Base-by-base conservation (phyloP, 306 rosid species). In the Ceratonia siliqua region DNA sequence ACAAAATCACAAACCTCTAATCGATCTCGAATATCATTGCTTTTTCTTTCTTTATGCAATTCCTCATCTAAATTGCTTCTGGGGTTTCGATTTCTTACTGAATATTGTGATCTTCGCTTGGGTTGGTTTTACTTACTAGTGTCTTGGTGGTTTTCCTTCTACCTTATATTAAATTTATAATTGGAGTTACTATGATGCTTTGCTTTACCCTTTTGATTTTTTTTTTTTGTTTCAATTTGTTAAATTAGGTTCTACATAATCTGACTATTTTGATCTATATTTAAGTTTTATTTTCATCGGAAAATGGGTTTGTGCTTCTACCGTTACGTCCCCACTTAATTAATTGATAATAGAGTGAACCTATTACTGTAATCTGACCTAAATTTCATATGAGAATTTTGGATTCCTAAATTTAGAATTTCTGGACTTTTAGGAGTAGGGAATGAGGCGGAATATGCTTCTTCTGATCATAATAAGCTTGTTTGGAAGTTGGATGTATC, bases 1-100 rank as follows among this genome's bases (percentile, higher is more conserved):
- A 1, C 12, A 71, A 21, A 21, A 7, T 8, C 49, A 21, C 24
- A 14, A 13, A 70, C 17, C 33, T 72, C 20, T 24, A 11, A 18
- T 42, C 56, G 45, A 57, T 59, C 77, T 80, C 75, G 80, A 70
- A 74, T 76, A 68, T 79, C 22, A 25, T 63, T 54, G 59, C 74
- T 50, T 70, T 83, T 68, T 49, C 35, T 61, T 28, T 72, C 33
- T 14, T 76, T 55, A 5, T 62, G 57, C 17, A 46, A 8, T 66
- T 56, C 36, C 74, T 22, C 28, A 2, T 72, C 73, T 24, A 42
- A 62, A 7, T 64, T 5, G 39, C 17, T 1, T 46, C 24, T 62
- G 18, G 55, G 50, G 38, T 53, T 70, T 53, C 63, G 24, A 14
- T 53, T 49, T 53, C 45, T 42, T 52, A 7, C 27, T 48, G 28